Percentiles rank a stretch among this genome's conserved stretches.
Conservation (phyloP, 495 filamentous ascomycete genomes). For the Aspergillus sclerotiicarbonarius region DNA sequence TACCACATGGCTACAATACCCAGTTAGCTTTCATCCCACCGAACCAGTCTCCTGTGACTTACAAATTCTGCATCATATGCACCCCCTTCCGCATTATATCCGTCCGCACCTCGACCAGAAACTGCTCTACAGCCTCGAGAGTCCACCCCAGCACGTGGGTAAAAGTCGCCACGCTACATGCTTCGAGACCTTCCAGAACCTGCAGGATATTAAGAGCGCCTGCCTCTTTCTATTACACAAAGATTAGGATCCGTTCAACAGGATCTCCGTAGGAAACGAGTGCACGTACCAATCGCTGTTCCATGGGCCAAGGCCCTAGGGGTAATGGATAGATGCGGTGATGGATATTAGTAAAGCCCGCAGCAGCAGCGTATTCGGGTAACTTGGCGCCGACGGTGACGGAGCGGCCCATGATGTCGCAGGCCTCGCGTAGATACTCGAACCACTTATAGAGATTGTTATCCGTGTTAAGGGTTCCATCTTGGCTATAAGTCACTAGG, state of each 20-base stretch:
- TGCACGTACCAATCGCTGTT: slow-evolving; percentile 3
- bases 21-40: background rate
- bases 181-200: slow-evolving; percentile 11
- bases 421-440: slow-evolving; percentile 10
- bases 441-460: slow-evolving; percentile 10
- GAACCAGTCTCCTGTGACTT: too few species aligned
- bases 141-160: slow-evolving; percentile 10
- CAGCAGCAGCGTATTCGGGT: background rate
- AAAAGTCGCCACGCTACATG: slow-evolving; percentile 8
- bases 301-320: slow-evolving; percentile 8
- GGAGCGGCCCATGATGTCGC: slow-evolving; percentile 2
- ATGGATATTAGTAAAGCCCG: slow-evolving; percentile 9
- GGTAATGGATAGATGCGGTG: slow-evolving; percentile 2
- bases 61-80: slow-evolving; percentile 19
- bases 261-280: background rate
- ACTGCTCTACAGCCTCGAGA: slow-evolving; percentile 7
- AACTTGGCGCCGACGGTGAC: slow-evolving; percentile 2
- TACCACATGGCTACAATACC: slow-evolving; percentile 3
- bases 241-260: background rate
- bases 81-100: slow-evolving; percentile 5
- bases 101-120: slow-evolving; percentile 3
- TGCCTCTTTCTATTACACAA: background rate
- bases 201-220: slow-evolving; percentile 12
- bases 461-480: background rate
- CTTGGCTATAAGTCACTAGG: background rate